Conservation (phyloP, 495 filamentous ascomycete genomes). For the Penicillium longicatenatum region DNA sequence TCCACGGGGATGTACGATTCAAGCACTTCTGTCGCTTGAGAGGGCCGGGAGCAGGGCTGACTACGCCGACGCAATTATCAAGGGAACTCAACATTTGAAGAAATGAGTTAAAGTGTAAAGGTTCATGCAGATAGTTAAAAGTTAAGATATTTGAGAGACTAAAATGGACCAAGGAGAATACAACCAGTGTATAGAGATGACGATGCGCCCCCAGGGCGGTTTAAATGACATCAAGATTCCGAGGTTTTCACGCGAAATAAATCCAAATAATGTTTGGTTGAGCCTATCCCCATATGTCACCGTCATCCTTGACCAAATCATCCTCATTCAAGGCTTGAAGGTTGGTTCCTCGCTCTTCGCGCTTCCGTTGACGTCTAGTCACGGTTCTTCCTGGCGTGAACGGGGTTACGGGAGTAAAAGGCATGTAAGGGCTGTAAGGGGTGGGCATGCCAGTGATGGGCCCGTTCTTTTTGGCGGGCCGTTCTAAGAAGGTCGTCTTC, state of each 20-base stretch:
- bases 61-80: conserved; percentile 28
- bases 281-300: conserved; percentile 57
- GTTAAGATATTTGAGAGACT: not conserved
- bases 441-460: conserved; percentile 75
- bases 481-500: conserved; percentile 78
- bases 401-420: conserved; percentile 83
- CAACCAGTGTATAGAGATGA: conserved; percentile 15
- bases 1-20: conserved; percentile 40
- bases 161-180: conserved; percentile 9
- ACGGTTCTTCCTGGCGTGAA: conserved; percentile 78
- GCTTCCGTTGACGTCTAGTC: conserved; percentile 72
- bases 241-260: not conserved
- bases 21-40: conserved; percentile 35
- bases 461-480: conserved; percentile 57
- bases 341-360: conserved; percentile 41
- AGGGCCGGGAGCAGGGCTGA: conserved; percentile 31
- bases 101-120: not conserved
- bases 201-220: not conserved
- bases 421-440: conserved; percentile 91
- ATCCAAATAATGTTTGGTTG: not conserved
- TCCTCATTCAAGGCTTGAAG: conserved; percentile 46
- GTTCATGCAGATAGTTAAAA: not conserved
- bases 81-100: conserved; percentile 28
- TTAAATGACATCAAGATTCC: not conserved
- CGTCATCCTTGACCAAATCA: conserved; percentile 53